Base-by-base conservation (phyloP, 2,329 filamentous ascomycete species). In the Aspergillus neotritici region DNA sequence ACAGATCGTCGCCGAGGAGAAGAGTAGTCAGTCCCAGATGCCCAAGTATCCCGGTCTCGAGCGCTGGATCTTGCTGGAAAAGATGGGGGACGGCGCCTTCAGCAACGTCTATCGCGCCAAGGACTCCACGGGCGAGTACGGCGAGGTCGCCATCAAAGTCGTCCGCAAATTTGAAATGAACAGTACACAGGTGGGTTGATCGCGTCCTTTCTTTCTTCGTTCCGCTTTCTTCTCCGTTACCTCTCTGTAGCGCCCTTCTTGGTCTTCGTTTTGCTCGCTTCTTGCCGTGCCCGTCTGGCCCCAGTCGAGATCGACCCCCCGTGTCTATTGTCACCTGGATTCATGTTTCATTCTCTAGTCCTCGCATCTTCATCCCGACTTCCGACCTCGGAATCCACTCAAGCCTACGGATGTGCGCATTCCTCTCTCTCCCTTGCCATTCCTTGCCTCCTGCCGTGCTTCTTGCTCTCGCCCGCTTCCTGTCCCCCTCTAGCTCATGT, bases 81-180 rank as follows among this genome's bases (percentile, higher is more conserved):
- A 97, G 78, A 98, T 98, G 91, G 93, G 93, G 52, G 93, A 97
- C 56, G 93, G 93, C 49, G 93, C 93, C 48, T 98, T 98, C 76
- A 97, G 91, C 74, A 97, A 97, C 61, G 93, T 98, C 52, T 98
- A 97, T 69, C 83, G 87, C 31, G 93, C 93, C 31, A 79, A 77
- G 54, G 93, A 98, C 65, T 76, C 68, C 35, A 77, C 82, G 5
- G 85, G 86, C 32, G 75, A 83, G 50, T 78, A 79, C 50, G 82
- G 80, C 53, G 84, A 97, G 64, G 89, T 93, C 29, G 93, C 91
- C 56, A 97, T 98, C 77, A 98, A 98, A 70, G 93, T 98, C 40
- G 93, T 98, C 52, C 86, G 93, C 62, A 97, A 97, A 72, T 97
- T 88, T 66, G 93, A 98, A 71, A 96, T 98, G 87, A 97, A 95